These are phyloP conservation scores for Phaffia tasmanica DNA, from an alignment of 768 basidiomycete genomes.

Conservation along the genomic window DNA sequence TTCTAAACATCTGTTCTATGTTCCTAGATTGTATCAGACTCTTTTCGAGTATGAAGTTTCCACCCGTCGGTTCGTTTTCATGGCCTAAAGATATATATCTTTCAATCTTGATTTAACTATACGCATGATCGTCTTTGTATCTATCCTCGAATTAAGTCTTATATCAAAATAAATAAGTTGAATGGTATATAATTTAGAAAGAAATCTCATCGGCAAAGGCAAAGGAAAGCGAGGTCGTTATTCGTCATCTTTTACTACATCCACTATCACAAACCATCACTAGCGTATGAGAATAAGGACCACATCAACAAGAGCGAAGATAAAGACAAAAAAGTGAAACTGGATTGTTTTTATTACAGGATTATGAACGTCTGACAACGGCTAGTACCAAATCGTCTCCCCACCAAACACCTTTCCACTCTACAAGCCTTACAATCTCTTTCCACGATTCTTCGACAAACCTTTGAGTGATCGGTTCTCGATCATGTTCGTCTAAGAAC, in stretches of 20 bases:
- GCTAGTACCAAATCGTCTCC: constrained; percentile 38
- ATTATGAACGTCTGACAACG: constrained; percentile 10
- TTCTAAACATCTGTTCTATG: too few relatives aligned
- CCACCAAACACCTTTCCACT: constrained; percentile 67
- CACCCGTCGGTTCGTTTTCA: too few relatives aligned
- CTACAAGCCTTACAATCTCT: constrained; percentile 68
- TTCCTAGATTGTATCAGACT: too few relatives aligned
- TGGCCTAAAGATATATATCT: too few relatives aligned
- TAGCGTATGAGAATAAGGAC: neutral
- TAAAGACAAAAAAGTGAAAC: neutral
- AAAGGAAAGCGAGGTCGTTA: neutral
- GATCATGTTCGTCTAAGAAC: constrained; percentile 38
- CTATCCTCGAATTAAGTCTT: too few relatives aligned
- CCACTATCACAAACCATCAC: neutral
- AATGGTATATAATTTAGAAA: too few relatives aligned
- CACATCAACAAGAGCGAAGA: neutral
- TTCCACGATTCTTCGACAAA: constrained; percentile 56
- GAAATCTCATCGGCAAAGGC: neutral
- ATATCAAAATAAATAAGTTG: too few relatives aligned
- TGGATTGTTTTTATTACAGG: neutral
- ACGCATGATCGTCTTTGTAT: too few relatives aligned
- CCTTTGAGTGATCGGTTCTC: neutral
- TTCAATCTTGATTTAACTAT: too few relatives aligned
- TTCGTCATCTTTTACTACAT: neutral
- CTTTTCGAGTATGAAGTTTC: too few relatives aligned